A percentile compares a stretch with the other conserved stretches of the same genome.
Evolutionary conservation across 345 rosid genomes (phyloP).

Genomic region (Zanthoxylum bungeanum): DNA sequence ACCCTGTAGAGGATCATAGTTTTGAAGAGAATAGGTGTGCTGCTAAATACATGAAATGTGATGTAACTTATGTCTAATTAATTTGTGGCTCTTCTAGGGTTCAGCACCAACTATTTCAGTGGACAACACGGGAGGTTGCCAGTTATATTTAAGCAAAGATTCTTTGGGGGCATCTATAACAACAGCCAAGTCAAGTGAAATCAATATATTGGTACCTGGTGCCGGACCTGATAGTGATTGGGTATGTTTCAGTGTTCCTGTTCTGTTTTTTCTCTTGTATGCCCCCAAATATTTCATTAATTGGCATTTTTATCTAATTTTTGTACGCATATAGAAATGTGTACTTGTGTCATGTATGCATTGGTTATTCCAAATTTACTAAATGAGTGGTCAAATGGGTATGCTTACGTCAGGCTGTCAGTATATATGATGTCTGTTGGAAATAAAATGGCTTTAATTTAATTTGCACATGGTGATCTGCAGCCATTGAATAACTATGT

Average conservation of each 20-base stretch:
- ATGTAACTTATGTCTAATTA: constrained; percentile 9
- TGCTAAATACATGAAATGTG: constrained; percentile 1
- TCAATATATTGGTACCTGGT: constrained; percentile 86
- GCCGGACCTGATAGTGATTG: constrained; percentile 62
- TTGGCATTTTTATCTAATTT: neutral
- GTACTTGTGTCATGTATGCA: neutral
- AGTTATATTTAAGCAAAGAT: constrained; percentile 77
- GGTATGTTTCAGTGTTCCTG: constrained; percentile 44
- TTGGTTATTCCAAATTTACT: neutral
- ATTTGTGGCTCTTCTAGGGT: constrained; percentile 48
- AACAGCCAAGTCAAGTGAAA: constrained; percentile 93
- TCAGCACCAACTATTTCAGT: constrained; percentile 93
- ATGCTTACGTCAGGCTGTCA: neutral
- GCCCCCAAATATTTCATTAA: neutral
- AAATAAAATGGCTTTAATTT: constrained; percentile 1
- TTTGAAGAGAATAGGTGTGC: neutral
- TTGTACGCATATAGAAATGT: neutral
- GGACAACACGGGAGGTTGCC: constrained; percentile 90
- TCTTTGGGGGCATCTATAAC: constrained; percentile 72
- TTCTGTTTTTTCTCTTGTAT: neutral
- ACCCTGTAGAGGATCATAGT: neutral
- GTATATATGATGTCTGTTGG: neutral
- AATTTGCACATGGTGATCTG: neutral
- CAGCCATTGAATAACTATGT: neutral
- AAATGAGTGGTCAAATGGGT: neutral